Base-by-base conservation (phyloP, 1,139 yeast genomes). In the Kodamaea anthophila region DNA sequence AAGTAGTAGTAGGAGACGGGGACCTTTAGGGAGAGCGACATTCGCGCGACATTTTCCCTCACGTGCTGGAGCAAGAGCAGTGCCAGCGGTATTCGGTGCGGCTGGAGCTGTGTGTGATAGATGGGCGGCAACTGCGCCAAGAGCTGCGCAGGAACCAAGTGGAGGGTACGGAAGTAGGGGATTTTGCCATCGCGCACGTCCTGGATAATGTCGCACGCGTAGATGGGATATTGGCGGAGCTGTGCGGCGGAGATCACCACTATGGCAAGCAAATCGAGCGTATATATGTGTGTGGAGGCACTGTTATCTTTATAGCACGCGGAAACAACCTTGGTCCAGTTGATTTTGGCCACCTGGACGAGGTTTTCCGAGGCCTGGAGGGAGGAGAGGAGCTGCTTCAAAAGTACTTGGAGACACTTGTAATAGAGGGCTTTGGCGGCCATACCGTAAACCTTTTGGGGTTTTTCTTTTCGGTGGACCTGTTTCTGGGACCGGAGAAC, bases 381-480 rank as follows among this genome's bases (percentile, higher is more conserved):
- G 16, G 21, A 5, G n/a, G 8, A n/a, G 8, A 70, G 52, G 44
- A 82, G 85, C 10, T 52, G 47, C 37, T 65, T 62, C 19, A 85
- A 49, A 2, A 82, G 48, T 18, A 53, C 46, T 50, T 85, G 95
- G 28, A 74, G 58, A 30, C 77, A 63, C 44, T 62, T 65, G 30
- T 74, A 42, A 37, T 62, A 67, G 27, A 74, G 40, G 12, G 58
- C 53, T 21, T 57, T 58, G 7, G 77, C 87, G 8, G 63, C 70
- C 15, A 49, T 46, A 13, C 94, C 94, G 43, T 63, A 68, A 10
- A 74, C 47, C 19, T 32, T 36, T 5, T 31, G 13, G 8, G 26
- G 22, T 15, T 23, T 29, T 5, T 25, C 23, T 7, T 12, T 14
- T 5, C 21, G 10, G 22, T 37, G 36, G 7, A 40, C 28, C 9